Conservation (phyloP, 1,139 yeast genomes). For the Geotrichum cucujoidarum region DNA sequence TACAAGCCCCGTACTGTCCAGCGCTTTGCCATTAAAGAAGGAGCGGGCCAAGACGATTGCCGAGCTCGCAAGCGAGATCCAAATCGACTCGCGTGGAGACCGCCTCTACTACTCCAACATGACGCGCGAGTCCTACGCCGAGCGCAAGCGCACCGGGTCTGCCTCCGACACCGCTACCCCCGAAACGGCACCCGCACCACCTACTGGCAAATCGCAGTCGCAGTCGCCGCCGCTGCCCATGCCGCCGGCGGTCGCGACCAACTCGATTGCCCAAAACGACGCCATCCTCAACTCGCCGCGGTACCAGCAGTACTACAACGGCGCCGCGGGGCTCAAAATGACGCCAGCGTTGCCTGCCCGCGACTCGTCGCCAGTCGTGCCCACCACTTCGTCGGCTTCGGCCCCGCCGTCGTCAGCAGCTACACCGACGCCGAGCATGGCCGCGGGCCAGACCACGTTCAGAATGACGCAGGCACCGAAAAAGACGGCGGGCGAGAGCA, state of each 20-base stretch:
- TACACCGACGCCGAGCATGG: conserved; percentile 26
- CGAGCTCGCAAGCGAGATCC: conserved; percentile 52
- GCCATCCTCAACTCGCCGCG: conserved; percentile 9
- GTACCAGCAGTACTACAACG: conserved; percentile 7
- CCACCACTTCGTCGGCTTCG: not conserved
- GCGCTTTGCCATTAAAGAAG: conserved; percentile 27
- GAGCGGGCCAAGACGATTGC: conserved; percentile 46
- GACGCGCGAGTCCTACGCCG: conserved; percentile 21
- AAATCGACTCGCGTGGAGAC: conserved; percentile 32
- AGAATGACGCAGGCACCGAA: conserved; percentile 21
- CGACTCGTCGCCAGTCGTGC: not conserved
- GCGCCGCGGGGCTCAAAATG: not conserved
- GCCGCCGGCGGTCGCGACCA: conserved; percentile 7
- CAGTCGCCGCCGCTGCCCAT: not conserved
- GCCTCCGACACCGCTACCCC: conserved; percentile 24
- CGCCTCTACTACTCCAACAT: conserved; percentile 23
- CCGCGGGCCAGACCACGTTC: conserved; percentile 29
- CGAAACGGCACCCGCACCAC: conserved; percentile 21
- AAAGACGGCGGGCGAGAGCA: too few relatives aligned
- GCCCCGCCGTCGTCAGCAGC: too few relatives aligned
- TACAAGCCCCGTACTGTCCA: conserved; percentile 4
- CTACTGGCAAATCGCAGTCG: not conserved
- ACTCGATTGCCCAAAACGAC: conserved; percentile 8
- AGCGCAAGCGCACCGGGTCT: not conserved
- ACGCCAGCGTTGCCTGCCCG: not conserved